Percentiles rank a stretch among this genome's conserved stretches.
Conservation (phyloP, 257 asterid species). For the Schizonepeta tenuifolia region DNA sequence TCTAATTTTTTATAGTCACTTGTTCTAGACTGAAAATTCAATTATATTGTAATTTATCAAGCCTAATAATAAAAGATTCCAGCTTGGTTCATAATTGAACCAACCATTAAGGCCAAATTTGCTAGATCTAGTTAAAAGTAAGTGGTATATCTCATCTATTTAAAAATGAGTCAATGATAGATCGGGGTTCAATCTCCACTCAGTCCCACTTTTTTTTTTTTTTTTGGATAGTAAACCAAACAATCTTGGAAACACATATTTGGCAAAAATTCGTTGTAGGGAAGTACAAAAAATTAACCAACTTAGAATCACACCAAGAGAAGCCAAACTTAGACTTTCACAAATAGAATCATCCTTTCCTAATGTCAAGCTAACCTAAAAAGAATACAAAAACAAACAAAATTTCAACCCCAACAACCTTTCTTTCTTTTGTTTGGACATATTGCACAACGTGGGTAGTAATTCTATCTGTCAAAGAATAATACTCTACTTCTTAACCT, state of each 20-base stretch:
- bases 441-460: constrained; percentile 31
- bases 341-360: constrained; percentile 20
- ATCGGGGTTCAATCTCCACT: no score
- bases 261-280: background rate
- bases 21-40: no score
- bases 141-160: no score
- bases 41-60: no score
- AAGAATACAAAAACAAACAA: constrained; percentile 28
- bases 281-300: background rate
- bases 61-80: no score
- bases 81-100: no score
- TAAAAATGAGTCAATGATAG: no score
- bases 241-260: background rate
- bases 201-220: no score
- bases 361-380: constrained; percentile 33
- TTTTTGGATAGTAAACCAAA: no score
- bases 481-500: constrained; percentile 39
- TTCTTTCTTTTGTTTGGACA: background rate
- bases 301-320: constrained; percentile 17
- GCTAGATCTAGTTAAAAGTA: no score
- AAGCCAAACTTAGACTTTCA: constrained; percentile 18
- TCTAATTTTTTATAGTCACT: no score
- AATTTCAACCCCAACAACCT: constrained; percentile 24
- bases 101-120: no score
- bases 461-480: constrained; percentile 47